Percentiles rank a stretch among this genome's conserved stretches.
Evolutionary conservation across 2,329 filamentous ascomycete genomes (phyloP).

Genomic region (Chrysosporium queenslandicum): DNA sequence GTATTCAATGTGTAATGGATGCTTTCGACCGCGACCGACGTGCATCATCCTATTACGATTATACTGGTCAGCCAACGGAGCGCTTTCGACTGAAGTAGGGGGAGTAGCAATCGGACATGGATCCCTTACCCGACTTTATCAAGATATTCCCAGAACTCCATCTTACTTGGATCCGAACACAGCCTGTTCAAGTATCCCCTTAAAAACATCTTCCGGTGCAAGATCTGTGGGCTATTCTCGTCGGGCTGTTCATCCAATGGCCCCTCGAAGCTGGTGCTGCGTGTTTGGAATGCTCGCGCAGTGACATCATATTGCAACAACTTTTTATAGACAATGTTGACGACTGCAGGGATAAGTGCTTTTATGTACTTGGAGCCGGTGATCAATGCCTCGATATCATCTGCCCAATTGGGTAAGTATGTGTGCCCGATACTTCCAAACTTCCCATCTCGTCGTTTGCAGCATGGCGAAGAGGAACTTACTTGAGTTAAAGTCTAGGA

Average conservation of each 20-base stretch:
- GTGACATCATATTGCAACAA: conserved; percentile 73
- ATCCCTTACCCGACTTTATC: conserved; percentile 63
- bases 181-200: conserved; percentile 66
- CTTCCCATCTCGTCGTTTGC: not conserved
- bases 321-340: conserved; percentile 78
- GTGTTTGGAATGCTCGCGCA: conserved; percentile 59
- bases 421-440: not conserved
- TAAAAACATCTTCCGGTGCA: conserved; percentile 66
- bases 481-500: conserved; percentile 65
- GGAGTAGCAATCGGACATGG: not conserved
- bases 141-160: conserved; percentile 75
- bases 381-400: conserved; percentile 60
- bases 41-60: conserved; percentile 58
- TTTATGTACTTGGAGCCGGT: conserved; percentile 66
- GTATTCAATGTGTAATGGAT: conserved; percentile 70
- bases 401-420: conserved; percentile 31
- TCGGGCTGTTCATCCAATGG: conserved; percentile 53
- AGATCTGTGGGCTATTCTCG: conserved; percentile 64
- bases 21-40: conserved; percentile 60
- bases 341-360: conserved; percentile 69
- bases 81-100: not conserved
- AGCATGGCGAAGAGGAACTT: conserved; percentile 25
- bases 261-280: conserved; percentile 53
- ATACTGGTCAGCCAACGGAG: not conserved
- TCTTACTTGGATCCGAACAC: conserved; percentile 61